Evolutionary conservation across 2,329 filamentous ascomycete genomes (phyloP), one percentile per base, ranked within the genome.

Genomic region (Colletotrichum paranaense): DNA sequence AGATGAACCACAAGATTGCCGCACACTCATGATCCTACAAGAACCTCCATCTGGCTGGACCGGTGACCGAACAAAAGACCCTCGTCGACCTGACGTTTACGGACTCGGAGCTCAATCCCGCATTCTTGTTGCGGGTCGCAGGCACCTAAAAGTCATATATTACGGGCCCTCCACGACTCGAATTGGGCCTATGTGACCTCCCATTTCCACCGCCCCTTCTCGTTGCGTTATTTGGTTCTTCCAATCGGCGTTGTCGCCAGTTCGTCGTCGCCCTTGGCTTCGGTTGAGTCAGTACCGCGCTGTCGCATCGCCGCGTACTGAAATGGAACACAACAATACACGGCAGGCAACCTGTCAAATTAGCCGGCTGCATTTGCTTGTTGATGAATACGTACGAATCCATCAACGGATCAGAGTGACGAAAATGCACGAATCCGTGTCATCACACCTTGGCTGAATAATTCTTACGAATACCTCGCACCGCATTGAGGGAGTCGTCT

Each of bases 231-330:
- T 53, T 46, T 57, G 63, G 52, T 53, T 53, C 56, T 35, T 16
- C 67, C 60, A 65, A 69, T 69, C 59, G 38, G 35, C 26, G 5
- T 22, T 16, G 22, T 46, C 16, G 59, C 52, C 49, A 62, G 24
- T 16, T 22, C 38, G 19, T 42, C 7, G 16, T 49, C 42, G 35
- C 49, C 26, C 70, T 73, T 73, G 59, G 59, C 59, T 62, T 49
- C 67, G 66, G 70, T 59, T 42, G 30, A 56, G 14, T 59, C 70
- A 73, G 59, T 56, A 65, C 60, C 66, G 70, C 22, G 59, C 46
- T 9, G 60, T 73, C 70, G 59, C 70, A 73, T 70, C 66, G 59
- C 55, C n/a, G 46, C 53, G 24, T 60, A 42, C 59, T 55, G 55
- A 73, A 59, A 73, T 73, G 70, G 69, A 58, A 38, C 32, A 38